Percentiles rank a stretch among this genome's conserved stretches.
These are phyloP conservation scores for Xylaria cubensis DNA, from an alignment of 495 filamentous ascomycete species.

Conservation along the genomic window DNA sequence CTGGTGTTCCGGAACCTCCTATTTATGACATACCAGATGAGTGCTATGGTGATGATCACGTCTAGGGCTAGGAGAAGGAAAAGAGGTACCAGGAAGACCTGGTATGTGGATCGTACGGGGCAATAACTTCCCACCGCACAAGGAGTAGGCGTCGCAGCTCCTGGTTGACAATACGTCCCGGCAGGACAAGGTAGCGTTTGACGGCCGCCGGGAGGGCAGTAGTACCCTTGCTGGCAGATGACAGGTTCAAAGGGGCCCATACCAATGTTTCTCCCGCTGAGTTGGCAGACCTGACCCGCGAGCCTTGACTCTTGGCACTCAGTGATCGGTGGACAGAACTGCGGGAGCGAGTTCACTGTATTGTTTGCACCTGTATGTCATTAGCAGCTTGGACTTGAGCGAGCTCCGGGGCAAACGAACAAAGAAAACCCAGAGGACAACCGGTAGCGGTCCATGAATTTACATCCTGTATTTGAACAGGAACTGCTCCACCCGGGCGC, in stretches of 20 bases:
- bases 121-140: constrained; percentile 52
- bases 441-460: constrained; percentile 43
- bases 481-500: constrained; percentile 40
- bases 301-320: constrained; percentile 47
- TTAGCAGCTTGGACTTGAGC: constrained; percentile 24
- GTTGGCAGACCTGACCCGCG: constrained; percentile 37
- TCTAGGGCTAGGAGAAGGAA: constrained; percentile 51
- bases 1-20: constrained; percentile 36
- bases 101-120: constrained; percentile 42
- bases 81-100: constrained; percentile 50
- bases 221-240: constrained; percentile 51
- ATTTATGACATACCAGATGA: constrained; percentile 39
- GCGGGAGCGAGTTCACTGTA: constrained; percentile 49
- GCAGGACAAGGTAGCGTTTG: constrained; percentile 47
- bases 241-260: constrained; percentile 54
- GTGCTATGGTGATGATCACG: constrained; percentile 41
- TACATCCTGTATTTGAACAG: constrained; percentile 45
- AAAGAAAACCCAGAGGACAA: constrained; percentile 49
- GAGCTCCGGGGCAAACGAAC: constrained; percentile 35
- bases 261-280: constrained; percentile 41
- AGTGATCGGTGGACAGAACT: constrained; percentile 53
- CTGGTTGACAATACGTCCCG: constrained; percentile 53
- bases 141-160: constrained; percentile 48
- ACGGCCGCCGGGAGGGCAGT: constrained; percentile 49
- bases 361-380: constrained; percentile 50